Conservation (phyloP, 805 yeast genomes). For the Naumovozyma dairenensis region DNA sequence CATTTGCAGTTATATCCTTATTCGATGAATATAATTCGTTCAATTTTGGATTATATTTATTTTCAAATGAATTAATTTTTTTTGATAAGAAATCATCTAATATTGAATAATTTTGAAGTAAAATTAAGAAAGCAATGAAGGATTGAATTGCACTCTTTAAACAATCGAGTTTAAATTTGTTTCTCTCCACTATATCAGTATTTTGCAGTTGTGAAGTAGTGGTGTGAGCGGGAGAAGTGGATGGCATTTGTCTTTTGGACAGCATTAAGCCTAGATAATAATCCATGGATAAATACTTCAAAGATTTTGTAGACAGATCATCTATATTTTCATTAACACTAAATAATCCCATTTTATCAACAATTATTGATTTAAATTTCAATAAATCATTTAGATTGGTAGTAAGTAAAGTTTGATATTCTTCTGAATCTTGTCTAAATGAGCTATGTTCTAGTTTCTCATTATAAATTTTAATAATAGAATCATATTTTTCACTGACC, state of each 20-base stretch:
- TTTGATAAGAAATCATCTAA: slow-evolving; percentile 31
- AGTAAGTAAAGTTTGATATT: slow-evolving; percentile 33
- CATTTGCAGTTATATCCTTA: slow-evolving; percentile 14
- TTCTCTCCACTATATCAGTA: slow-evolving; percentile 8
- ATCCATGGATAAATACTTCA: slow-evolving; percentile 51
- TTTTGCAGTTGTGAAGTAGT: too few relatives aligned
- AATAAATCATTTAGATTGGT: slow-evolving; percentile 34
- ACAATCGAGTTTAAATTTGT: slow-evolving; percentile 27
- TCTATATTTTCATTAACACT: slow-evolving; percentile 62
- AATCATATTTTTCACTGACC: slow-evolving; percentile 13
- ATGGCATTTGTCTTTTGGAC: slow-evolving; percentile 21
- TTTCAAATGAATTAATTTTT: slow-evolving; percentile 34
- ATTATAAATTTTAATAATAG: slow-evolving; percentile 12
- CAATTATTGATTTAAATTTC: slow-evolving; percentile 35
- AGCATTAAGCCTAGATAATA: slow-evolving; percentile 43
- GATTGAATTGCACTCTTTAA: slow-evolving; percentile 36
- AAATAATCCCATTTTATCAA: slow-evolving; percentile 45
- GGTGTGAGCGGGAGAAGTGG: too few relatives aligned
- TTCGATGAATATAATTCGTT: slow-evolving; percentile 20
- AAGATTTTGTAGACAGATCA: slow-evolving; percentile 55
- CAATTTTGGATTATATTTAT: slow-evolving; percentile 33
- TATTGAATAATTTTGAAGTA: slow-evolving; percentile 37
- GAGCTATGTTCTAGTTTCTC: slow-evolving; percentile 15
- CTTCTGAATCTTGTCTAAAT: slow-evolving; percentile 34
- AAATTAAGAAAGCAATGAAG: slow-evolving; percentile 38